Conservation (phyloP, 352 stramenopile species). For the Plasmopara muralis region DNA sequence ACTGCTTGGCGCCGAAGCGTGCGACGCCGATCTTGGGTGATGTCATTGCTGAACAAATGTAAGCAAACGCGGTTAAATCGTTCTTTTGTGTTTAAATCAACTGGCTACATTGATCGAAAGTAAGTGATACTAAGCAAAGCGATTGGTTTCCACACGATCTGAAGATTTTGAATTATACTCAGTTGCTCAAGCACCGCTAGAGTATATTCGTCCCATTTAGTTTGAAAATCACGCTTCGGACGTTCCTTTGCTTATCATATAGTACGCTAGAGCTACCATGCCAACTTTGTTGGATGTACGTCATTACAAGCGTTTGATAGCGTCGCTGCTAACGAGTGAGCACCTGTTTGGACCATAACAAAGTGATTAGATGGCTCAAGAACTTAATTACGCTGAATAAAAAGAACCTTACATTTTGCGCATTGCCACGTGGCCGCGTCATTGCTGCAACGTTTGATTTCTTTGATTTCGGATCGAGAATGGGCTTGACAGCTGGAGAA, state of each 20-base stretch:
- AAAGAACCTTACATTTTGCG: neutral
- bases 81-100: neutral
- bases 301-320: neutral
- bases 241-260: no score
- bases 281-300: no score
- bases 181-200: no score
- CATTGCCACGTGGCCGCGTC: constrained; percentile 5
- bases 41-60: neutral
- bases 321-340: neutral
- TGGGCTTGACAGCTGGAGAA: constrained; percentile 32
- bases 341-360: neutral
- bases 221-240: no score
- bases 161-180: no score
- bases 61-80: neutral
- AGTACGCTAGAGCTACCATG: no score
- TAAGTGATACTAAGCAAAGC: neutral
- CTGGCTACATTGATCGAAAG: neutral
- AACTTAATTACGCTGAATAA: no score
- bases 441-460: constrained; percentile 4
- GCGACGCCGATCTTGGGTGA: constrained; percentile 46
- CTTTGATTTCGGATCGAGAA: constrained; percentile 14
- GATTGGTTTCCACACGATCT: no score
- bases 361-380: neutral
- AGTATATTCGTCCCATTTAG: no score
- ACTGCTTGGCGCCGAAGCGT: constrained; percentile 47